Evolutionary conservation across 768 basidiomycete genomes (phyloP), one percentile per base, ranked within the genome.

Genomic region (Pleurotus ostreatus): DNA sequence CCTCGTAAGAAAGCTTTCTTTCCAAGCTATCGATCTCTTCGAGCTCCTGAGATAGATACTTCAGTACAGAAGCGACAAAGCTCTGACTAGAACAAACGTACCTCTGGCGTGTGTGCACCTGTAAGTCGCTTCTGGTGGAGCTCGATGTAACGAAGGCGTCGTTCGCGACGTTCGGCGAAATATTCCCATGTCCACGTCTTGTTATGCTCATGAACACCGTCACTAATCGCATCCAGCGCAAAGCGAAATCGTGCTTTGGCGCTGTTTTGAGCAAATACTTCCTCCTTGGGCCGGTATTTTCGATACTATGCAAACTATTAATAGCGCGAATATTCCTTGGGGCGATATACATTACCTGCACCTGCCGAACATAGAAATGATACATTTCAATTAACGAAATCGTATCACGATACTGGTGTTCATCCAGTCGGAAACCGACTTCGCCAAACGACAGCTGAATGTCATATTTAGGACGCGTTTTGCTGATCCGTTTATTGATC

Each of bases 371-470:
- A 70, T 96, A 97, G 58, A 98, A 88, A 68, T 98, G 96, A 71
- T 96, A 97, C 82, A 98, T 94, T 68, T 98, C 95, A 58, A 94
- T 78, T 45, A 98, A 80, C 18, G 92, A 95, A 57, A 98, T 92
- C 20, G 82, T 84, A 69, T 98, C 94, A 52, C 92, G 83, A 67
- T 98, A 99, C 70, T 99, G 97, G 61, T 94, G 83, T 60, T 93
- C 86, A 67, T 99, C 96, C 47, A 99, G 74, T 18, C 88, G 81
- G 55, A 98, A 84, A 6, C 89, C 94, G 49, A 99, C 94, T 69
- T 98, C 92, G 61, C 97, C 86, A 68, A 98, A 98, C 15, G 88
- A 73, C 30, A 98, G 77, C 62, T 91, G 86, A 2, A 92, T 82
- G 63, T 98, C 94, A 59, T 92, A 91, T 41, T 53, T 53, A 38